Evolutionary conservation across 1,284 basidiomycete species (phyloP), one percentile per base, ranked within the genome.

Genomic region (Heterobasidion irregulare): DNA sequence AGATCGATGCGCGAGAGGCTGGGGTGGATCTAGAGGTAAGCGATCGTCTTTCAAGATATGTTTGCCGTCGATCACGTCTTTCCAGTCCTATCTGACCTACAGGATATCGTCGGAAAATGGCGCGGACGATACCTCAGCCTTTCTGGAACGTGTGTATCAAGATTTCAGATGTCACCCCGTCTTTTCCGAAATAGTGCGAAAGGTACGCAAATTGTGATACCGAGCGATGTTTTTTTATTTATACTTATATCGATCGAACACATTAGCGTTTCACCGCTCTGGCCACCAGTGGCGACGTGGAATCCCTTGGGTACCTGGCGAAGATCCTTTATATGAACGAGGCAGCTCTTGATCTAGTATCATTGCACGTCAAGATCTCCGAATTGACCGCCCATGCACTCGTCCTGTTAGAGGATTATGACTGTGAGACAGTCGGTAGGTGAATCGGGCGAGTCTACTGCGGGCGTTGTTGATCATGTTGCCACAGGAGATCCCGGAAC

Each of bases 361-460:
- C 86, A 8, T 68, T 92, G n/a, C 85, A 91, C 63, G 67, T 78
- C 16, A 79, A 75, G 56, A 69, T 89, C n/a, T 72, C 75, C 3
- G 79, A 84, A 52, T 65, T 92, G 16, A 70, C 89, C 35, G 80
- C 78, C 18, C 74, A 80, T 60, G 79, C 80, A 0, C 66, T 89
- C 47, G 71, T 71, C n/a, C 78, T 88, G 57, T 68, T 90, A 41
- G 79, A 86, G 53, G 77, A 82, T 47, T 89, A 86, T 62, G 86
- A 89, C 62, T 88, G 84, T 58, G 87, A 89, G 63, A 83, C 81
- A 18, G 83, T 91, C 48, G 89, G 88, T 86, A 66, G 33, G 84
- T 71, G n/a, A 4, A 41, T n/a, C 8, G 3, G n/a, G n/a, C 4
- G 10, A 41, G 38, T n/a, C 12, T 41, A 7, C n/a, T 5, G 38